Evolutionary conservation across 2,329 filamentous ascomycete genomes (phyloP), one percentile per base, ranked within the genome.

Genomic region (Aspergillus hortae): DNA sequence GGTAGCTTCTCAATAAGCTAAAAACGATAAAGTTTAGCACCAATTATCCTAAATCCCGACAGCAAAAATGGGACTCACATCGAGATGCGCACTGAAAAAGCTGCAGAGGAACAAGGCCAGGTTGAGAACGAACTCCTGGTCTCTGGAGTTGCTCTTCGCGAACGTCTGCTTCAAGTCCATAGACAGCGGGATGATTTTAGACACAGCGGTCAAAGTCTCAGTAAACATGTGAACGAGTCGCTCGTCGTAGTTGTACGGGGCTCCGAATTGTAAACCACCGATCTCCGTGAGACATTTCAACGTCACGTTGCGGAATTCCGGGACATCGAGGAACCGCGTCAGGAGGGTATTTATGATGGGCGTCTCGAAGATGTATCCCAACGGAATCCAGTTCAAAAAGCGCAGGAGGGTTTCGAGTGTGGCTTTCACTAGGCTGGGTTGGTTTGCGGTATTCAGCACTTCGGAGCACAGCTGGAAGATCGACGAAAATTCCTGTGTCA

Each of bases 171-270:
- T 96, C 52, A 99, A 80, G 66, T 97, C 92, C 58, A 97, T 81
- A 6, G 89, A 84, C 40, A 97, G 78, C 3, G 95, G 94, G 47
- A 99, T 95, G 63, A 96, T 96, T 65, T 88, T 90, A 17, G 92
- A 88, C 63, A 99, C 95, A 32, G 89, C 92, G 10, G 89, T 95
- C 61, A 99, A 76, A 19, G 94, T 94, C 70, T 96, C 92, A 41
- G 94, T 97, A 74, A 99, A 99, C 94, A 99, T 97, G 70, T 92
- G 88, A 48, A 97, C 87, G 43, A 99, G 82, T 76, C 96, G 92
- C 70, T 99, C 94, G 64, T 96, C 90, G 68, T 96, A 99, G 25
- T 87, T 85, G 65, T 85, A 69, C 74, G 86, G 60, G 75, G 86
- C 64, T 77, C 83, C 90, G 23, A 92, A 94, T 68, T 95, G 90